These are phyloP conservation scores for Arachnopeziza araneosa DNA, from an alignment of 2,329 filamentous ascomycete genomes.

Conservation along the genomic window DNA sequence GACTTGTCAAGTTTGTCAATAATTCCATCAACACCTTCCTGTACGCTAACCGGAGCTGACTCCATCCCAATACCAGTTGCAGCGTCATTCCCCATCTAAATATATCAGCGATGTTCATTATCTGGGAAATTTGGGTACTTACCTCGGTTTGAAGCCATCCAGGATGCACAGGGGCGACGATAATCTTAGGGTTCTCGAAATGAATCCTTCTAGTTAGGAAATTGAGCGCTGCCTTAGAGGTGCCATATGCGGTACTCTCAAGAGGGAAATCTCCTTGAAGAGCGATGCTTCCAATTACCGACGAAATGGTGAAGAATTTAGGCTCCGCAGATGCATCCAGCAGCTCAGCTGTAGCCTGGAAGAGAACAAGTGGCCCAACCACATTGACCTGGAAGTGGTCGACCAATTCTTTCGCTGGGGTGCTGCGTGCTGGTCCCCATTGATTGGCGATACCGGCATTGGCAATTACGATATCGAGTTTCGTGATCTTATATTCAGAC, in stretches of 20 bases:
- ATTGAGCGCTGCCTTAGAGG: slow-evolving; percentile 34
- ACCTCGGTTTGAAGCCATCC: slow-evolving; percentile 17
- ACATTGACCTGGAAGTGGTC: slow-evolving; percentile 39
- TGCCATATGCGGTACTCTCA: slow-evolving; percentile 27
- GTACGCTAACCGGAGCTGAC: too few relatives aligned
- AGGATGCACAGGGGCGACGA: slow-evolving; percentile 27
- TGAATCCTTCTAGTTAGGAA: slow-evolving; percentile 30
- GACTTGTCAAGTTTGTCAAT: too few relatives aligned
- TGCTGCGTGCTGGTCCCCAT: slow-evolving; percentile 27
- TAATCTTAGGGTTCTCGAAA: slow-evolving; percentile 32
- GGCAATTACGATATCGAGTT: slow-evolving; percentile 45
- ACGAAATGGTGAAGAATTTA: slow-evolving; percentile 35
- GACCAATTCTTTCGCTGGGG: slow-evolving; percentile 30
- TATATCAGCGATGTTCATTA: too few relatives aligned
- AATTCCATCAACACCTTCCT: too few relatives aligned
- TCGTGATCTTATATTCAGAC: slow-evolving; percentile 31
- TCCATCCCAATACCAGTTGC: too few relatives aligned
- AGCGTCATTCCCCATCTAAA: too few relatives aligned
- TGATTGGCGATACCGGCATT: slow-evolving; percentile 41
- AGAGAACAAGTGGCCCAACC: slow-evolving; percentile 36
- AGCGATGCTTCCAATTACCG: slow-evolving; percentile 13
- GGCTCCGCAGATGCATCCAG: slow-evolving; percentile 30
- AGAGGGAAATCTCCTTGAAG: slow-evolving; percentile 19
- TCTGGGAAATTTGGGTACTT: slow-evolving; percentile 17
- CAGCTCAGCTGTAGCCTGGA: slow-evolving; percentile 38